Evolutionary conservation across 2,329 filamentous ascomycete species (phyloP).

Genomic region (Scedosporium boydii): DNA sequence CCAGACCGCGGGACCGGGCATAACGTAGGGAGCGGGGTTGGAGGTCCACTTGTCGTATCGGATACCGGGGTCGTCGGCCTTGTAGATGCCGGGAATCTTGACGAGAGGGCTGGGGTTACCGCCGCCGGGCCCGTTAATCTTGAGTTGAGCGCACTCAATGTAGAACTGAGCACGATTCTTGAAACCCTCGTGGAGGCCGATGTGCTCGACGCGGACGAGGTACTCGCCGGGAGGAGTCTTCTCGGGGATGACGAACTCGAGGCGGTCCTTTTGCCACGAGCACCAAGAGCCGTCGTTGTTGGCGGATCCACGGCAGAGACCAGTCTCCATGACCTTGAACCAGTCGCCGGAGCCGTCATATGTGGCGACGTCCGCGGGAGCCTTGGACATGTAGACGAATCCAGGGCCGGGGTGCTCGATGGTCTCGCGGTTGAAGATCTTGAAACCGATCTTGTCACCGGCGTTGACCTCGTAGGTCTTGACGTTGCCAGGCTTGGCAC

Average conservation of each 20-base stretch:
- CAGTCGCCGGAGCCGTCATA: slow-evolving; percentile 36
- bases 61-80: slow-evolving; percentile 8
- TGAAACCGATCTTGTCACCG: slow-evolving; percentile 38
- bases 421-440: slow-evolving; percentile 38
- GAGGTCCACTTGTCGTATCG: slow-evolving; percentile 10
- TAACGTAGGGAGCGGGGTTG: slow-evolving; percentile 9
- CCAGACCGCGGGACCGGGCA: slow-evolving; percentile 10
- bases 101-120: slow-evolving; percentile 26
- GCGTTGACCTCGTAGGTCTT: slow-evolving; percentile 35
- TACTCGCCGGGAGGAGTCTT: slow-evolving; percentile 32
- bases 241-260: slow-evolving; percentile 32
- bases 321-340: slow-evolving; percentile 28
- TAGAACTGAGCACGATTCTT: slow-evolving; percentile 24
- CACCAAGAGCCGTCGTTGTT: slow-evolving; percentile 16
- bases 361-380: slow-evolving; percentile 28
- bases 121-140: slow-evolving; percentile 26
- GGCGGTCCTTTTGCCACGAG: slow-evolving; percentile 27
- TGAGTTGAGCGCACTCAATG: slow-evolving; percentile 31
- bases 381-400: slow-evolving; percentile 32
- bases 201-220: slow-evolving; percentile 34
- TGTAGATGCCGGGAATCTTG: slow-evolving; percentile 28
- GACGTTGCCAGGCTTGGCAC: slow-evolving; percentile 24
- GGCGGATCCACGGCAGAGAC: slow-evolving; percentile 17
- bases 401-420: slow-evolving; percentile 36
- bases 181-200: slow-evolving; percentile 29